Conservation (phyloP, 2,329 filamentous ascomycete species). For the Coniochaeta ligniaria region DNA sequence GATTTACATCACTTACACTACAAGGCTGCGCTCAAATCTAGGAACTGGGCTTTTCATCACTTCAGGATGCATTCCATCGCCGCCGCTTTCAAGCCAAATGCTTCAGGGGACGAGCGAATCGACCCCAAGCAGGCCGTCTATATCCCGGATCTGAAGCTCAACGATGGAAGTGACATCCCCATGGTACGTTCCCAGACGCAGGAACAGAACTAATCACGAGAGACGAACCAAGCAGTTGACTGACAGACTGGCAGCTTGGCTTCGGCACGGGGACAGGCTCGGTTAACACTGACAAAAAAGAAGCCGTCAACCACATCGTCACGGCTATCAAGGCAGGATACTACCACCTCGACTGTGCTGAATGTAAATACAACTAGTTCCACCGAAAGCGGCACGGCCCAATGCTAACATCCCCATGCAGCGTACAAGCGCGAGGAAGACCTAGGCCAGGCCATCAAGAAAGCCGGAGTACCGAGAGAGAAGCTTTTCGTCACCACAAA, state of each 20-base stretch:
- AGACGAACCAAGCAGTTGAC: background rate
- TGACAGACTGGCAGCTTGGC: conserved; percentile 29
- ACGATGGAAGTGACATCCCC: conserved; percentile 67
- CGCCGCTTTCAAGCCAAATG: conserved; percentile 28
- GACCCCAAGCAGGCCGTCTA: conserved; percentile 31
- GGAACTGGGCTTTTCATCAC: background rate
- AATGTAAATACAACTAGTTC: conserved; percentile 35
- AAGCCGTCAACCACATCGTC: conserved; percentile 41
- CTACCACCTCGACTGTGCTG: conserved; percentile 67
- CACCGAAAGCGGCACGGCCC: background rate
- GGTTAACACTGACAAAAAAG: conserved; percentile 36
- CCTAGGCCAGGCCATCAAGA: conserved; percentile 64
- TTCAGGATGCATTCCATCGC: conserved; percentile 34
- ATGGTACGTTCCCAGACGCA: conserved; percentile 54
- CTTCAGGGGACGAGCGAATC: conserved; percentile 20
- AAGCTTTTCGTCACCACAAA: conserved; percentile 60
- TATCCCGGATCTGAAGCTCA: conserved; percentile 59
- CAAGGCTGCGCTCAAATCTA: too few species aligned
- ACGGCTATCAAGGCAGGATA: conserved; percentile 64
- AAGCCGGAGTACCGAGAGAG: conserved; percentile 55
- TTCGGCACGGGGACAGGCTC: conserved; percentile 63
- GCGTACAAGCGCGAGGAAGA: conserved; percentile 61
- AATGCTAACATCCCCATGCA: conserved; percentile 15
- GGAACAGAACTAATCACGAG: background rate
- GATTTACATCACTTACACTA: too few species aligned